A percentile compares a stretch with the other conserved stretches of the same genome.
Evolutionary conservation across 495 filamentous ascomycete genomes (phyloP).

Genomic region (Penicillium daleae): DNA sequence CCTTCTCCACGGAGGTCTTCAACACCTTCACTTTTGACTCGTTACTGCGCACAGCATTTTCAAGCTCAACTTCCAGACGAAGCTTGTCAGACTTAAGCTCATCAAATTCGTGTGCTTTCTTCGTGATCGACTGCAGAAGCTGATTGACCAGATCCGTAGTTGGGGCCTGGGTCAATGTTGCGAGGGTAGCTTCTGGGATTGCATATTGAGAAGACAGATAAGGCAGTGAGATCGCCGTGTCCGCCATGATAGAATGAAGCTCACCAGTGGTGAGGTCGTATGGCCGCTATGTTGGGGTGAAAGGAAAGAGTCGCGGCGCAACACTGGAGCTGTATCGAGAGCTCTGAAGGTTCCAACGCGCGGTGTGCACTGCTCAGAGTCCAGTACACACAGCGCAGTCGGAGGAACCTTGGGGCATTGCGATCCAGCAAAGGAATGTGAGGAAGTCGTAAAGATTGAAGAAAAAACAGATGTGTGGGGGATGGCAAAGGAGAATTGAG

Average conservation of each 20-base stretch:
- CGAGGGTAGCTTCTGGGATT: slow-evolving; percentile 69
- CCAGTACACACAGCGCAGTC: slow-evolving; percentile 28
- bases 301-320: slow-evolving; percentile 9
- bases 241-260: slow-evolving; percentile 63
- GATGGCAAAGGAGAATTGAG: slow-evolving; percentile 13
- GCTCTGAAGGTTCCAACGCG: slow-evolving; percentile 18
- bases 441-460: neutral
- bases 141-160: slow-evolving; percentile 75
- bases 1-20: slow-evolving; percentile 79
- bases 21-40: slow-evolving; percentile 81
- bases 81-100: slow-evolving; percentile 80
- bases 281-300: slow-evolving; percentile 1
- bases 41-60: slow-evolving; percentile 77
- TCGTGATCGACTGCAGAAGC: slow-evolving; percentile 67
- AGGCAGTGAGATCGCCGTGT: slow-evolving; percentile 70
- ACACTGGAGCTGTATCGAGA: slow-evolving; percentile 17
- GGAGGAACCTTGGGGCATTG: slow-evolving; percentile 26
- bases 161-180: slow-evolving; percentile 67
- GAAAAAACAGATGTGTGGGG: slow-evolving; percentile 12
- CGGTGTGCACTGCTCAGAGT: slow-evolving; percentile 26
- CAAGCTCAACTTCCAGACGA: slow-evolving; percentile 86
- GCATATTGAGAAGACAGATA: slow-evolving; percentile 77
- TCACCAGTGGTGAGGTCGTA: slow-evolving; percentile 27
- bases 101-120: slow-evolving; percentile 80
- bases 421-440: slow-evolving; percentile 17